Evolutionary conservation across 2,329 filamentous ascomycete genomes (phyloP), one percentile per base, ranked within the genome.

Genomic region (Diplocarpon rosae): DNA sequence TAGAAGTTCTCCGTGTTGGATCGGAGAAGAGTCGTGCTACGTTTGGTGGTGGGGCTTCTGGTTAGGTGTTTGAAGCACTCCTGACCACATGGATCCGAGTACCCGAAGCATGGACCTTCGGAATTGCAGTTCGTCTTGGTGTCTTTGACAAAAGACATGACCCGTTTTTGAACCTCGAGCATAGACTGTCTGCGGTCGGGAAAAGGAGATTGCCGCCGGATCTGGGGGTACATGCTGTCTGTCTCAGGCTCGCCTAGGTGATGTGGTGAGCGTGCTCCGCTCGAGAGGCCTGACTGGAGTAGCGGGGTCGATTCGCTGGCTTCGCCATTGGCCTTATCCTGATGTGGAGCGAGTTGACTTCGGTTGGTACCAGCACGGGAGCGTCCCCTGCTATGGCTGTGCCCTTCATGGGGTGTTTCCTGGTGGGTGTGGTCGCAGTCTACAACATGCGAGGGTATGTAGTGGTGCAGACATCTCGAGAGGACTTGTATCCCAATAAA

Each of bases 401-500:
- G 45, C n/a, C 59, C 56, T 9, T 53, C 49, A 32, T 62, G 56
- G 11, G 49, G 10, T 17, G 31, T 71, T 65, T 79, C 79, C 11
- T 76, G 71, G 56, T 89, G 83, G 36, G 71, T 75, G 57, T 88
- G 83, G 51, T 86, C 83, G 63, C 85, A 92, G 59, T 85, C 83
- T 43, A 89, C 83, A 5, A 88, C 80, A 54, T 87, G 82, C 14
- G 84, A 85, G 6, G 85, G 85, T 59, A 89, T 79, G 53, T 79
- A 77, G 30, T 73, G 75, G 58, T 92, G 85, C 45, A 89, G 66
- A 20, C 87, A 61, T 39, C 83, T 73, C 8, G 85, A 89, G 17
- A 89, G 61, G 39, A 78, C 63, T 57, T 88, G 83, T 45, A 90
- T 89, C 30, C 83, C 83, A 31, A 87, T 60, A 52, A 87, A 86